Conservation (phyloP, 768 basidiomycete genomes). For the Cystoderma amianthinum region DNA sequence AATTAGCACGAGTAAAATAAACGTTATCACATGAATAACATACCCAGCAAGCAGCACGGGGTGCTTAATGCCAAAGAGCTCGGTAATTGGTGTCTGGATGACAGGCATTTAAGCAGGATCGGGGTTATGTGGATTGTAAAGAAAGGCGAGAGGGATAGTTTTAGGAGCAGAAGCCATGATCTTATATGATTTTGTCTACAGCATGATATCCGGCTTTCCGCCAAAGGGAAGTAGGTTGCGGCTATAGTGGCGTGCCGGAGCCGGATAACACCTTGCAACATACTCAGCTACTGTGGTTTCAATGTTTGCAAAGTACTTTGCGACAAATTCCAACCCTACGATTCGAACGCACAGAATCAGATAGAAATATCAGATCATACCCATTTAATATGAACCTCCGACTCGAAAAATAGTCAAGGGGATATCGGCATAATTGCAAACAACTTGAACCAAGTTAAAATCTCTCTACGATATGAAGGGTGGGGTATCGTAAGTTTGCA, state of each 20-base stretch:
- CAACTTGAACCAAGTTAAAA: no score
- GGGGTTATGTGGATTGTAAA: conserved; percentile 3
- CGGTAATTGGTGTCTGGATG: conserved; percentile 80
- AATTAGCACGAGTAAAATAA: background rate
- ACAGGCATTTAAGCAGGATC: conserved; percentile 37
- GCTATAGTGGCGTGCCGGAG: conserved; percentile 5
- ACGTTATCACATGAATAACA: conserved; percentile 5
- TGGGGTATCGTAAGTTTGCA: no score
- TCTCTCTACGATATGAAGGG: no score
- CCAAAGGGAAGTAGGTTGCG: background rate
- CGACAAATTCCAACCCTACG: no score
- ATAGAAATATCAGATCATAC: no score
- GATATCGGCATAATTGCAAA: no score
- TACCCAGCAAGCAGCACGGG: conserved; percentile 80
- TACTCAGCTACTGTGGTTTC: no score
- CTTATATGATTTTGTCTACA: background rate
- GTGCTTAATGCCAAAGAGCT: conserved; percentile 85
- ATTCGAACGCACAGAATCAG: no score
- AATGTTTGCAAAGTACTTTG: no score
- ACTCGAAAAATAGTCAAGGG: no score
- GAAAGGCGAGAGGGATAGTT: conserved; percentile 4
- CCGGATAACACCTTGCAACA: background rate
- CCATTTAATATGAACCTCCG: no score
- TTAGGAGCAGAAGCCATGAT: background rate
- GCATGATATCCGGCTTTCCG: conserved; percentile 2